Evolutionary conservation across 2,329 filamentous ascomycete species (phyloP).

Genomic region (Volutella citrinella): DNA sequence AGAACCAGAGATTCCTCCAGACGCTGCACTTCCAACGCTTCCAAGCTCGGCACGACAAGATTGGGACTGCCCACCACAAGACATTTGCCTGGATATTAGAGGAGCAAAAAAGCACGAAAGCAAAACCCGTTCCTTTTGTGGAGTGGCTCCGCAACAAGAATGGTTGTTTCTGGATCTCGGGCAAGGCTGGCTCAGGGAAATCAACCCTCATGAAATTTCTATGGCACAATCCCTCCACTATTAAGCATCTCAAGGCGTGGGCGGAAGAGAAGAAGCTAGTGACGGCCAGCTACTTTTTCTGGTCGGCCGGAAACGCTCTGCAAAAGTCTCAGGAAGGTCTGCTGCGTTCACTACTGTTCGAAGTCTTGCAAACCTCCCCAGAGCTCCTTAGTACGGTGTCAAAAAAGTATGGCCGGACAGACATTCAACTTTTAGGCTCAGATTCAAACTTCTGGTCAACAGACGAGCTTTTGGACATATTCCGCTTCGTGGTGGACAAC

Average conservation of each 20-base stretch:
- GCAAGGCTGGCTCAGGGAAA: constrained; percentile 41
- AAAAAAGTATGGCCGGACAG: background rate
- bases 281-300: constrained; percentile 33
- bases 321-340: constrained; percentile 36
- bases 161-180: constrained; percentile 35
- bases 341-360: constrained; percentile 28
- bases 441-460: no score
- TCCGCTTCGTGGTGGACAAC: background rate
- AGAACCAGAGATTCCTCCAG: no score
- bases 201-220: constrained; percentile 41
- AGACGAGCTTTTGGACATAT: no score
- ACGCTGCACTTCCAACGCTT: no score
- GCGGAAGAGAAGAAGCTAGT: constrained; percentile 16
- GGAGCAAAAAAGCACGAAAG: no score
- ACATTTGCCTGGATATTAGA: no score
- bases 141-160: no score
- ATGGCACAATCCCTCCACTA: constrained; percentile 13
- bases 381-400: background rate
- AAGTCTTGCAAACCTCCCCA: constrained; percentile 17
- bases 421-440: no score
- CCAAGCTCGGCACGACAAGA: no score
- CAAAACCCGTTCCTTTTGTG: no score
- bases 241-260: constrained; percentile 25
- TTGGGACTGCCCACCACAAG: no score
- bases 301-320: constrained; percentile 25